Conservation (phyloP, 2,329 filamentous ascomycete genomes). For the Rachicladosporium sp. region DNA sequence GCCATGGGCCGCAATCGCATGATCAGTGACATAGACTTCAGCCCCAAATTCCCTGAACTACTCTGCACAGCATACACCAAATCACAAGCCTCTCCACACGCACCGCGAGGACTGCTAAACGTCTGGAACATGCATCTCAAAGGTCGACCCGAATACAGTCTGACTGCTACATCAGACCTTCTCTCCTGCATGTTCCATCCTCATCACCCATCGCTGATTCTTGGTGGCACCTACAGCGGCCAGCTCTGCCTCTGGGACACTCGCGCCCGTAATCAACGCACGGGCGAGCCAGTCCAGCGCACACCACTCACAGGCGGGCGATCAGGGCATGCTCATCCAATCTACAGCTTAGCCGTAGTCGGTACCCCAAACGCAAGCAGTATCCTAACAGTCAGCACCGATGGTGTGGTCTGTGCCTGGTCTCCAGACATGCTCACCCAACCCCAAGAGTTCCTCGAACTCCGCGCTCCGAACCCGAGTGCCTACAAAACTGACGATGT, state of each 20-base stretch:
- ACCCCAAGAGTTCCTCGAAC: conserved; percentile 83
- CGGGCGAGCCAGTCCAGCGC: conserved; percentile 70
- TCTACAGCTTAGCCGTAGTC: conserved; percentile 90
- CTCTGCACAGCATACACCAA: conserved; percentile 93
- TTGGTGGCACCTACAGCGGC: conserved; percentile 91
- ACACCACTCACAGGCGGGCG: conserved; percentile 85
- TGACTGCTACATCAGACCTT: conserved; percentile 92
- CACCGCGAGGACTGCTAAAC: conserved; percentile 83
- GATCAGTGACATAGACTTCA: conserved; percentile 92
- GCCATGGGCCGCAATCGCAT: conserved; percentile 97
- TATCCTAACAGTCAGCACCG: conserved; percentile 91
- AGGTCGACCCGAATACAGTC: conserved; percentile 87
- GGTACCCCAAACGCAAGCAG: conserved; percentile 98
- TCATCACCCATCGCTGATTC: conserved; percentile 90
- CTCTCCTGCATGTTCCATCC: conserved; percentile 96
- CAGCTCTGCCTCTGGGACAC: conserved; percentile 97
- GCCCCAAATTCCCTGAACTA: conserved; percentile 79
- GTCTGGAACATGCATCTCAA: conserved; percentile 96
- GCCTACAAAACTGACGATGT: conserved; percentile 74
- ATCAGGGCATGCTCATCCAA: conserved; percentile 74
- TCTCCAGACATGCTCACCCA: conserved; percentile 95
- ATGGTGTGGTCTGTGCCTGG: conserved; percentile 95
- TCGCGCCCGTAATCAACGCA: conserved; percentile 56
- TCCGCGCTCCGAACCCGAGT: conserved; percentile 67
- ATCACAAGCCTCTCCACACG: conserved; percentile 52